Conservation (phyloP, 2,329 filamentous ascomycete species). For the Fusarium mangiferae region DNA sequence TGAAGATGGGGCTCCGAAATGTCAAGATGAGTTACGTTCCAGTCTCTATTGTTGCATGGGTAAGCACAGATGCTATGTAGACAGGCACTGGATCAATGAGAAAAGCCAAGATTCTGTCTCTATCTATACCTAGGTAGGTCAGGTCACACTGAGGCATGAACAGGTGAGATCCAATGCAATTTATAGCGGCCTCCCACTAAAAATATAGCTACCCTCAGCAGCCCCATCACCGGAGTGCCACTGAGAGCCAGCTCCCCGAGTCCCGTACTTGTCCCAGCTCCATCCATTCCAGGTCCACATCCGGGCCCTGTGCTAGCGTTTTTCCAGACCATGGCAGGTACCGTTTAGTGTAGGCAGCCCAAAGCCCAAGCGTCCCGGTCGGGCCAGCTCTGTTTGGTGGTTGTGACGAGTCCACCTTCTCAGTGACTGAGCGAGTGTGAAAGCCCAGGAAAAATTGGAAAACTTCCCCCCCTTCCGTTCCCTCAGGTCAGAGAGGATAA, state of each 20-base stretch:
- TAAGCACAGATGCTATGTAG: not conserved
- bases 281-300: constrained; percentile 29
- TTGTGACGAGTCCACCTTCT: constrained; percentile 6
- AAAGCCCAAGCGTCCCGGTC: constrained; percentile 14
- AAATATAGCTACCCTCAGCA: constrained; percentile 21
- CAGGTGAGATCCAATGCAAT: not conserved
- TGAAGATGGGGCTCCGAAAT: constrained; percentile 10
- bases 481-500: constrained; percentile 12
- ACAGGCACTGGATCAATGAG: not conserved
- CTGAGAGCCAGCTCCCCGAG: not conserved
- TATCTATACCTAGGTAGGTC: not conserved
- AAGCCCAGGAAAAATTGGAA: constrained; percentile 25
- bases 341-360: constrained; percentile 5
- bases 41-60: constrained; percentile 16
- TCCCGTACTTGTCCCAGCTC: not conserved
- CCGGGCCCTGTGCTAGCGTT: constrained; percentile 21
- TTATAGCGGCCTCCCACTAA: constrained; percentile 28
- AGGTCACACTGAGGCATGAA: not conserved
- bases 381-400: constrained; percentile 14
- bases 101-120: constrained; percentile 18
- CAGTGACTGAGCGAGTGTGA: not conserved
- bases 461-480: constrained; percentile 28
- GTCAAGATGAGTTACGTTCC: constrained; percentile 26
- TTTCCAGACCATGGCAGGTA: constrained; percentile 27
- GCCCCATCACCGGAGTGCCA: constrained; percentile 22